Base-by-base conservation (phyloP, 768 basidiomycete species). In the Pleurotus tuber-regium region DNA sequence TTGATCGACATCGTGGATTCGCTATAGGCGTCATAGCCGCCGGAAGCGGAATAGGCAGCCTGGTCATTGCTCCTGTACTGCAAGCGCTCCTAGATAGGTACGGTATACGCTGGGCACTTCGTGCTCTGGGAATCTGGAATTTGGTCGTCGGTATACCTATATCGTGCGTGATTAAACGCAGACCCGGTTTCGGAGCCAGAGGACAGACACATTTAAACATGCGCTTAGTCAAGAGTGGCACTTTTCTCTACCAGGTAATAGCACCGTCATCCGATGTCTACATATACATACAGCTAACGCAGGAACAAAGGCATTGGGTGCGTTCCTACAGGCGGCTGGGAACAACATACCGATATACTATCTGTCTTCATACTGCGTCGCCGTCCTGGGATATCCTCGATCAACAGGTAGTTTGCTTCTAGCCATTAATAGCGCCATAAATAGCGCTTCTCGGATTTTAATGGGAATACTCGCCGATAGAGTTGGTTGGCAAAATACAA, bases 291-390 rank as follows among this genome's bases (percentile, higher is more conserved):
- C 18, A 29, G 12, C n/a, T n/a, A n/a, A n/a, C n/a, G n/a, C n/a
- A n/a, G 8, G 6, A 26, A 8, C 9, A 21, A 47, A 75, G 74
- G 63, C 72, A 1, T 51, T 71, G 1, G 74, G 68, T 2, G 68
- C 74, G 0, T 68, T 76, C 47, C 57, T 75, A 14, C 74, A 75
- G 51, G 74, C 74, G 2, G 72, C 71, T 1, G 74, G 75, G 5
- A 75, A 76, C 54, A 63, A 72, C 51, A 68, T 76, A 21, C 76
- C 75, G 0, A 60, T 70, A 14, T 75, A 74, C 54, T 77, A 74
- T 59, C 59, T 75, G 52, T 66, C 71, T 0, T 71, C 70, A 2
- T 76, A 76, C 59, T 70, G 73, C 3, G 59, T 64, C 11, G 65
- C 70, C 2, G 68, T 77, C 4, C 61, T 76, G 14, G 56, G 61